A percentile compares a stretch with the other conserved stretches of the same genome.
Conservation (phyloP, 2,329 filamentous ascomycete genomes). For the Aspergillus ibericus region DNA sequence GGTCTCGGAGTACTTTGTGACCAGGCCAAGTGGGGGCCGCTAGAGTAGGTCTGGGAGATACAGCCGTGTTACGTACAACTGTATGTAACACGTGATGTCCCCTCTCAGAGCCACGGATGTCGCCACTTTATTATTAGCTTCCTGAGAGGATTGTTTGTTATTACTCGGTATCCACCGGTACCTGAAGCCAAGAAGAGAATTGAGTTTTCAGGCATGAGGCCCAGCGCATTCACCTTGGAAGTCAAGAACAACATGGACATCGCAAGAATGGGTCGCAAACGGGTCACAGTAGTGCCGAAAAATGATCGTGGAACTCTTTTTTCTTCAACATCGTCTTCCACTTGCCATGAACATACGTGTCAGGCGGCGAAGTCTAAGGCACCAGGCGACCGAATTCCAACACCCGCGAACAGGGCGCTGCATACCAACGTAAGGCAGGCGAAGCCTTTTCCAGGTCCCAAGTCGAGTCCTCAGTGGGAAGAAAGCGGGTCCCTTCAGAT, state of each 20-base stretch:
- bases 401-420: background rate
- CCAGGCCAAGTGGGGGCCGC: slow-evolving; percentile 1
- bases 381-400: slow-evolving; percentile 6
- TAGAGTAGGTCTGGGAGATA: background rate
- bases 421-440: slow-evolving; percentile 10
- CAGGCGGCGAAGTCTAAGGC: background rate
- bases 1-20: background rate
- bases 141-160: slow-evolving; percentile 2
- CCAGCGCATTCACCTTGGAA: background rate
- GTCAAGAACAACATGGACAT: background rate
- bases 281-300: background rate
- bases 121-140: slow-evolving; percentile 20
- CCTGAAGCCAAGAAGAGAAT: slow-evolving; percentile 15
- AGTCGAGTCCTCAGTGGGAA: slow-evolving; percentile 11
- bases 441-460: background rate
- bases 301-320: background rate
- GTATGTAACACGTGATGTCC: slow-evolving; percentile 10
- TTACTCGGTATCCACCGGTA: slow-evolving; percentile 11
- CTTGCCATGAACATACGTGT: background rate
- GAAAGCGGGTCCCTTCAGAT: slow-evolving; percentile 25
- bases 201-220: slow-evolving; percentile 7
- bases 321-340: background rate
- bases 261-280: background rate
- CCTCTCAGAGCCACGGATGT: slow-evolving; percentile 3
- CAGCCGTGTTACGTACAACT: background rate